Evolutionary conservation across 164 flowering plant species (phyloP), one percentile per base, ranked within the genome.

Genomic region (Euptelea pleiosperma): DNA sequence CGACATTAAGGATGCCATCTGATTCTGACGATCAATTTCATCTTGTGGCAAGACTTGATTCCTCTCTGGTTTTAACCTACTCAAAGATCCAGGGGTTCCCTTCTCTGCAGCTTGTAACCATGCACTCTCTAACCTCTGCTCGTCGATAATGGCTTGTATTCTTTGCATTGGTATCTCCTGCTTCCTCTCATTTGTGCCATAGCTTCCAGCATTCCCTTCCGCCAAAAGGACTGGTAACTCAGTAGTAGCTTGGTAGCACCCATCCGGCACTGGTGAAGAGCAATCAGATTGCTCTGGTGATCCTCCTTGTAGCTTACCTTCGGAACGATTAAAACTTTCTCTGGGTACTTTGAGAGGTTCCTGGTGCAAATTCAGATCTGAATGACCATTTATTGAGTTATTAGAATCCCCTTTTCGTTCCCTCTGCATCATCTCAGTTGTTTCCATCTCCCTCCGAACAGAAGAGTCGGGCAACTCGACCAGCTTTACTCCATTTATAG

Each of bases 1-100:
- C 8, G 84, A 58, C 63, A 46, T 64, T 48, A 46, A 40, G 6
- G 83, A 63, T 2, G 66, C 77, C 58, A 58, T 58, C 21, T 75
- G 73, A 66, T 69, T 71, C 30, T 70, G 72, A 41, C 47, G 67
- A 52, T 53, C 61, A 25, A 55, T 59, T 47, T 79, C 87, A 30
- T 88, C 96, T 70, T 89, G 97, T 40, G 99, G 97, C 51, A 87
- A 49, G 19, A 94, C 80, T 75, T 91, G 98, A 71, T 91, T 91
- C 75, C 76, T 85, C 70, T 88, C 99, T 16, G 91, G 91, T 76
- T 74, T 89, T 60, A 75, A 56, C 31, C 79, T 76, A 62, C 65
- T 75, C 66, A 75, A 28, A 25, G 91, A 79, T 19, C 77, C 82
- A 44, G 89, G 82, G 7, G 89, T 77, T 19, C 90, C 87, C 70